Base-by-base conservation (phyloP, 2,329 filamentous ascomycete genomes). In the Mollisia scopiformis region DNA sequence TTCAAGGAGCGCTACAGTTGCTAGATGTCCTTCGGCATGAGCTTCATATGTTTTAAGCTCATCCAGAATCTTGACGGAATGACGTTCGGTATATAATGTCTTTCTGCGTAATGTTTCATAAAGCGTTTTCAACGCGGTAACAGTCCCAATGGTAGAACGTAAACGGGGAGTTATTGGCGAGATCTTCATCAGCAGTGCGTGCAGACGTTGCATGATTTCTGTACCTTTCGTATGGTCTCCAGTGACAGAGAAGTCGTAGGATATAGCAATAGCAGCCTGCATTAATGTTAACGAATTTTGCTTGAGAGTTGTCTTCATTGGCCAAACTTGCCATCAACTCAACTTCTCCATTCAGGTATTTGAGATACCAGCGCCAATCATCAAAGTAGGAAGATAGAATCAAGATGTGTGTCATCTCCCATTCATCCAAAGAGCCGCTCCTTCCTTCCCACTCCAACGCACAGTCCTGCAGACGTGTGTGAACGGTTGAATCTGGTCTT, bases 311-410 rank as follows among this genome's bases (percentile, higher is more conserved):
- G 14, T 16, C 14, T 2, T n/a, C 10, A n/a, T 13, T 10, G 16
- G 14, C 3, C 23, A 13, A 13, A 47, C 54, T 47, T 21, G 49
- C 54, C 3, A 61, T 39, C n/a, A 19, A 5, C 28, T 35, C 43
- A 28, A 47, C 39, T 35, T 61, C 47, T 10, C 33, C 33, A 25
- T 37, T 46, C 53, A 61, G 23, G 25, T 37, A 33, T 19, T 56
- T 41, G n/a, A 75, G 67, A 30, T 72, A 74, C 8, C 67, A 66
- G 25, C 74, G 67, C 73, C 73, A 75, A 19, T 66, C 64, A 8
- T 64, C 64, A 14, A 72, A 64, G 51, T 72, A 75, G 0, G 69
- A 69, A 1, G 69, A 65, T 6, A 75, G 68, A 1, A 73, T 50
- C 1, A 72, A 58, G n/a, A 65, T 63, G 47, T 74, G 73, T 1